Evolutionary conservation across 257 asterid genomes (phyloP), one percentile per base, ranked within the genome.

Genomic region (Solanum habrochaites): DNA sequence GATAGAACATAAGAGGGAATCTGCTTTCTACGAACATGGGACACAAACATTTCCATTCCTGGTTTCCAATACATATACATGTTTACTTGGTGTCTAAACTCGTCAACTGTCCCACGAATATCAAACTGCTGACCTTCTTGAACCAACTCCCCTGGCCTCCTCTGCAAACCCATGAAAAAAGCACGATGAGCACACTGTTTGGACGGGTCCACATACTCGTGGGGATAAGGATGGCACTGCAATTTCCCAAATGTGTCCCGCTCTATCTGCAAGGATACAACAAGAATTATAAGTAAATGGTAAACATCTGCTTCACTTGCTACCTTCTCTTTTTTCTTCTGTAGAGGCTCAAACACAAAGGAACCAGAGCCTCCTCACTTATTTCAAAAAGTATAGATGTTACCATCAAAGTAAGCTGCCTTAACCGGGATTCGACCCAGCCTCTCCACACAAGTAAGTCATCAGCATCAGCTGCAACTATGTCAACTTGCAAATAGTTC

Each of bases 371-470:
- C 70, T 66, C 85, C 70, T 84, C 72, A 45, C 66, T 40, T 52
- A 67, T 45, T 82, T 82, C 45, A 49, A 66, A 86, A 87, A 90
- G 88, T 87, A 32, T 31, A 90, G 91, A 89, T 70, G 86, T 89
- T 97, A 97, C 99, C 99, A 93, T 97, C 85, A 94, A 86, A 66
- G 98, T 97, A 40, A 97, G 91, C 90, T 95, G 98, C 87, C 99
- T 94, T 85, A 97, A 89, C 49, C 99, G 97, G 83, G 99, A 97
- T 89, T 95, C 99, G 69, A 97, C 98, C 99, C 99, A 94, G 86
- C 99, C 99, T 89, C 92, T 94, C 99, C 99, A 97, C 80, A 96
- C 91, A 85, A 98, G 98, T 91, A 97, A 91, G 88, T 96, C 99
- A 92, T 97, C 98, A 81, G 45, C 88, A 91, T 95, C 95, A 83